Evolutionary conservation across 148 eudicot species (phyloP), one percentile per base, ranked within the genome.

Genomic region (Heliamphora exappendiculata): DNA sequence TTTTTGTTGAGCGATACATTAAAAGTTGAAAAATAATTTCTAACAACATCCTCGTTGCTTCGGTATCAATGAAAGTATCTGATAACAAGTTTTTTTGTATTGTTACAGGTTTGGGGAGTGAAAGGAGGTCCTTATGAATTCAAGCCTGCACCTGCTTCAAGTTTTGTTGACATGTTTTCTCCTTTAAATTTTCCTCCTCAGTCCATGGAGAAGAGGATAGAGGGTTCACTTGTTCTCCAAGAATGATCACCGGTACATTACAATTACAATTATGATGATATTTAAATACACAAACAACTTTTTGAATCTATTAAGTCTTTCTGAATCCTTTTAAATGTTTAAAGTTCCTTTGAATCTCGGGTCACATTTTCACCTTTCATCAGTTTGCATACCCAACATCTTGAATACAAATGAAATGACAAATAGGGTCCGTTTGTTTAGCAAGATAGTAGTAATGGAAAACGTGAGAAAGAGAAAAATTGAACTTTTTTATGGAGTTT

Each of bases 41-140:
- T n/a, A n/a, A n/a, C n/a, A n/a, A n/a, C n/a, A n/a, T n/a, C n/a
- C n/a, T n/a, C n/a, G n/a, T 78, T 13, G 19, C 55, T 62, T 17
- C 29, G 50, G 14, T 62, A 58, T 72, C 17, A 3, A 2, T 2
- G 37, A 42, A 51, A 53, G 16, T 6, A 19, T 51, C 71, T 51
- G 24, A 28, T 75, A 29, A 55, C 12, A 17, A 10, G 72, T 60
- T 6, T 58, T 41, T 64, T 69, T 22, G 8, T 3, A 5, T 72
- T 42, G 37, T 81, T 54, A 71, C 89, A 96, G 99, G 99, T 93
- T 45, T 96, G 99, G 99, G 99, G 99, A 37, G 97, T 83, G 20
- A 93, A 86, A 79, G 94, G 85, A 81, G 95, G 98, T 62, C 97
- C 99, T 55, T 96, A 96, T 34, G 99, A 96, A 82, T 96, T 96